Evolutionary conservation across 768 basidiomycete genomes (phyloP).

Genomic region (Amanita fuliginea): DNA sequence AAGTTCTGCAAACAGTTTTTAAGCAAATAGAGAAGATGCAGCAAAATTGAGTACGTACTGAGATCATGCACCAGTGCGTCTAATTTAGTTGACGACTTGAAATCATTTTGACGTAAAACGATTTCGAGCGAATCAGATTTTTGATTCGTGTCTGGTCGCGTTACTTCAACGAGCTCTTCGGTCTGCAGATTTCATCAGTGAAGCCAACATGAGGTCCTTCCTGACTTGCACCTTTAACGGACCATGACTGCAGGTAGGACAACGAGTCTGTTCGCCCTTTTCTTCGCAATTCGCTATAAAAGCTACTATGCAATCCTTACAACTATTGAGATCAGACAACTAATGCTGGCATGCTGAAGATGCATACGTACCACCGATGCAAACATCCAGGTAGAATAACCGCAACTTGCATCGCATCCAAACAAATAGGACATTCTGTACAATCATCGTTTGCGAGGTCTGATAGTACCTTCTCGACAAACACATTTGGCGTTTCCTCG

Average conservation of each 20-base stretch:
- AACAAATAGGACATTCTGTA: slow-evolving; percentile 71
- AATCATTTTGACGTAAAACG: slow-evolving; percentile 67
- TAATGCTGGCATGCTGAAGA: background rate
- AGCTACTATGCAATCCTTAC: slow-evolving; percentile 82
- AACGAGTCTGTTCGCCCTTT: slow-evolving; percentile 57
- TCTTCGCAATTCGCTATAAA: slow-evolving; percentile 62
- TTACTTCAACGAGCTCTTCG: slow-evolving; percentile 52
- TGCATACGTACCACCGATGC: slow-evolving; percentile 51
- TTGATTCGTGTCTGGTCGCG: slow-evolving; percentile 23
- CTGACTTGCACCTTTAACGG: slow-evolving; percentile 43
- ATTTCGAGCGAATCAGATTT: slow-evolving; percentile 29
- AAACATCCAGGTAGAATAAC: slow-evolving; percentile 66
- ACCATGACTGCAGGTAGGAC: slow-evolving; percentile 70
- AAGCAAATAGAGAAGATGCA: background rate
- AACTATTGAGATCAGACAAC: slow-evolving; percentile 30
- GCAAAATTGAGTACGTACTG: slow-evolving; percentile 23
- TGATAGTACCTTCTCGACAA: slow-evolving; percentile 55
- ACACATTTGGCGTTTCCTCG: slow-evolving; percentile 26
- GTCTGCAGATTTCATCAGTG: slow-evolving; percentile 24
- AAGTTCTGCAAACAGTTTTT: slow-evolving; percentile 27
- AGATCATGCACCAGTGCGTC: slow-evolving; percentile 72
- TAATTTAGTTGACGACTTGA: slow-evolving; percentile 85
- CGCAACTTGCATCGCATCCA: slow-evolving; percentile 64
- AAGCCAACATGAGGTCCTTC: background rate
- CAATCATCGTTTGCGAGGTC: slow-evolving; percentile 43